Percentiles rank a stretch among this genome's conserved stretches.
phyloP scores from a whole-genome alignment of 768 basidiomycete genomes.

The Tylopilus sp. region DNA sequence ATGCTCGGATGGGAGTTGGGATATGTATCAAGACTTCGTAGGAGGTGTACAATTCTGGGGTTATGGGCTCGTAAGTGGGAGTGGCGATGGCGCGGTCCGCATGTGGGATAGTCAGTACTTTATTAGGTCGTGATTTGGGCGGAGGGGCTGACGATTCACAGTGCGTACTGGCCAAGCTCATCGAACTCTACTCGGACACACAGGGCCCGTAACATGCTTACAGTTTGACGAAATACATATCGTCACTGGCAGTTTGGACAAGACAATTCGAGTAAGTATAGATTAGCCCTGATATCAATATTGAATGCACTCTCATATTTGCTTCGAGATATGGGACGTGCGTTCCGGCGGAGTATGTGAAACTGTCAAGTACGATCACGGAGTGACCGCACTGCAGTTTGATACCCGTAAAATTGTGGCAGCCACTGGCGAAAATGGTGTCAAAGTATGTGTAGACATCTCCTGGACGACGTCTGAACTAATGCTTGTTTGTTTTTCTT shows the following conservation, averaged over 20 bases:
- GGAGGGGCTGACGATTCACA: constrained; percentile 29
- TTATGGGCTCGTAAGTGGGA: constrained; percentile 94
- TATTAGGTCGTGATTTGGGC: background rate
- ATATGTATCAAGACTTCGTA: constrained; percentile 96
- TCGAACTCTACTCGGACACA: constrained; percentile 89
- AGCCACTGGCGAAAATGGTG: constrained; percentile 88
- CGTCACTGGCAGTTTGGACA: constrained; percentile 90
- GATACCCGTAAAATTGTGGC: constrained; percentile 92
- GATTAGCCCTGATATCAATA: background rate
- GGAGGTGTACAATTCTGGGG: constrained; percentile 99
- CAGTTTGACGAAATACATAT: constrained; percentile 97
- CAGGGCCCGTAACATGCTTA: constrained; percentile 87
- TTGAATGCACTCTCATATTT: background rate
- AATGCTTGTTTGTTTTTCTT: background rate
- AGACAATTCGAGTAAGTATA: constrained; percentile 74
- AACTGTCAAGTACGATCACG: constrained; percentile 86
- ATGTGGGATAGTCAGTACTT: constrained; percentile 95
- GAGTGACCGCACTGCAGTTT: constrained; percentile 89
- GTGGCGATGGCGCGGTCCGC: constrained; percentile 93
- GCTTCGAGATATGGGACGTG: constrained; percentile 88
- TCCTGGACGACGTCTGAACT: background rate
- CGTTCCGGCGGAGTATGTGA: constrained; percentile 86
- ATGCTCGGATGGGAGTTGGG: constrained; percentile 86
- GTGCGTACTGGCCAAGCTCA: constrained; percentile 99
- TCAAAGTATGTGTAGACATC: constrained; percentile 57